Evolutionary conservation across 768 basidiomycete species (phyloP).

Genomic region (Heimioporus sp.): DNA sequence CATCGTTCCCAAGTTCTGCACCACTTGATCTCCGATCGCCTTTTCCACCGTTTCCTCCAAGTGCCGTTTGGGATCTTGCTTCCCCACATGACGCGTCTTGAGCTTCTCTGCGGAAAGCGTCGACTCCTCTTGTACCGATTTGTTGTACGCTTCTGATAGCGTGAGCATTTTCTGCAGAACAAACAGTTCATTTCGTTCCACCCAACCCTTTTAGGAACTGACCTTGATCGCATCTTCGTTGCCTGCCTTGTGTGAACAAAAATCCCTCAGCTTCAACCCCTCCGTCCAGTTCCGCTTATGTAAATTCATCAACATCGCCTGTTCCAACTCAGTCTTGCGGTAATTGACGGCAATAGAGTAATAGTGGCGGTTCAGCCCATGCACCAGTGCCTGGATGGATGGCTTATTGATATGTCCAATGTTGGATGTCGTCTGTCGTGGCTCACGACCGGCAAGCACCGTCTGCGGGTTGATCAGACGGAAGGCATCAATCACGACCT

Average conservation of each 20-base stretch:
- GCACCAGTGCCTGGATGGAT: constrained; percentile 97
- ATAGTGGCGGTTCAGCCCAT: constrained; percentile 96
- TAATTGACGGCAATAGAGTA: constrained; percentile 98
- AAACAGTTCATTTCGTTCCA: constrained; percentile 18
- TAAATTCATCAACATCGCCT: constrained; percentile 97
- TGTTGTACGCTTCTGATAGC: constrained; percentile 93
- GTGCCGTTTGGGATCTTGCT: constrained; percentile 97
- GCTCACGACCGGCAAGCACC: constrained; percentile 89
- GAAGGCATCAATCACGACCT: constrained; percentile 99
- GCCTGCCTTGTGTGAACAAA: constrained; percentile 78
- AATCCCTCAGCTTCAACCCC: constrained; percentile 89
- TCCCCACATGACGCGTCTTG: constrained; percentile 96
- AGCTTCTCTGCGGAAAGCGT: constrained; percentile 92
- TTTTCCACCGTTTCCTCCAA: constrained; percentile 96
- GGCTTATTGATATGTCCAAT: constrained; percentile 99
- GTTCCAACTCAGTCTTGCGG: constrained; percentile 96
- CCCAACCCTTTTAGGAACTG: constrained; percentile 23
- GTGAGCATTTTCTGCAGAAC: constrained; percentile 67
- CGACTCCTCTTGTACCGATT: constrained; percentile 96
- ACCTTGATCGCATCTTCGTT: constrained; percentile 98
- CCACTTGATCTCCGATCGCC: constrained; percentile 96
- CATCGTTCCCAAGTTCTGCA: constrained; percentile 94
- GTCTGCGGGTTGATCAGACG: constrained; percentile 91
- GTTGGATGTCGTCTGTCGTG: constrained; percentile 95
- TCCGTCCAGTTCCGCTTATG: constrained; percentile 99